Percentiles rank a stretch among this genome's conserved stretches.
phyloP scores from a whole-genome alignment of 2,329 filamentous ascomycete species.

The Alternaria consortialis region DNA sequence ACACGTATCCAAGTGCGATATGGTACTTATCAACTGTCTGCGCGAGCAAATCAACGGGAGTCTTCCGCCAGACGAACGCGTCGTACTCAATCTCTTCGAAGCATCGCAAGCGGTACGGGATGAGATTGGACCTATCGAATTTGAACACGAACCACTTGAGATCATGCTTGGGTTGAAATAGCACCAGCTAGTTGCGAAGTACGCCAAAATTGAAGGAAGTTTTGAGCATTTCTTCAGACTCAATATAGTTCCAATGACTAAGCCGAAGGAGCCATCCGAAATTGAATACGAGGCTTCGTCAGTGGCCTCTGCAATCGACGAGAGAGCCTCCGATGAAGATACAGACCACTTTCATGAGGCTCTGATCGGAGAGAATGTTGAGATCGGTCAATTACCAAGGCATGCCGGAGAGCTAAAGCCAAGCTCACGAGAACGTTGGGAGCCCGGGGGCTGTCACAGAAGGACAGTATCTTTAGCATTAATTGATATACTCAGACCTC shows the following conservation, averaged over 20 bases:
- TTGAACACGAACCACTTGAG: slow-evolving; percentile 31
- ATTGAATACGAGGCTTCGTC: slow-evolving; percentile 22
- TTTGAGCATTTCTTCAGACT: slow-evolving; percentile 31
- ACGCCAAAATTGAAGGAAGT: slow-evolving; percentile 11
- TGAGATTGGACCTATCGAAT: slow-evolving; percentile 26
- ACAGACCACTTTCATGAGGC: not conserved
- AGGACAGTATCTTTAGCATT: too few relatives aligned
- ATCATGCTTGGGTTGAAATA: slow-evolving; percentile 24
- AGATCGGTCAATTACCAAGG: slow-evolving; percentile 21
- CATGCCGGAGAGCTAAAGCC: not conserved
- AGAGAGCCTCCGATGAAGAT: not conserved
- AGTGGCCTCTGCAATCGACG: not conserved
- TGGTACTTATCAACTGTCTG: slow-evolving; percentile 20
- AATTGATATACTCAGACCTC: not conserved
- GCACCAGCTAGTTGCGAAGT: slow-evolving; percentile 21
- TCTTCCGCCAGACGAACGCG: not conserved
- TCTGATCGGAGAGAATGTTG: slow-evolving; percentile 19
- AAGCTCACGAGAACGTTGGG: not conserved
- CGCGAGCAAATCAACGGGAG: too few relatives aligned
- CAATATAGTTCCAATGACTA: slow-evolving; percentile 5
- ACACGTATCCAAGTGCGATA: slow-evolving; percentile 20
- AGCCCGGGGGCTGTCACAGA: not conserved
- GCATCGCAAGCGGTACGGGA: slow-evolving; percentile 25
- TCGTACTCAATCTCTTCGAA: slow-evolving; percentile 17
- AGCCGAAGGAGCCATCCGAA: slow-evolving; percentile 5